These are phyloP conservation scores for Daldinia caldariorum DNA, from an alignment of 495 filamentous ascomycete species.

Conservation along the genomic window DNA sequence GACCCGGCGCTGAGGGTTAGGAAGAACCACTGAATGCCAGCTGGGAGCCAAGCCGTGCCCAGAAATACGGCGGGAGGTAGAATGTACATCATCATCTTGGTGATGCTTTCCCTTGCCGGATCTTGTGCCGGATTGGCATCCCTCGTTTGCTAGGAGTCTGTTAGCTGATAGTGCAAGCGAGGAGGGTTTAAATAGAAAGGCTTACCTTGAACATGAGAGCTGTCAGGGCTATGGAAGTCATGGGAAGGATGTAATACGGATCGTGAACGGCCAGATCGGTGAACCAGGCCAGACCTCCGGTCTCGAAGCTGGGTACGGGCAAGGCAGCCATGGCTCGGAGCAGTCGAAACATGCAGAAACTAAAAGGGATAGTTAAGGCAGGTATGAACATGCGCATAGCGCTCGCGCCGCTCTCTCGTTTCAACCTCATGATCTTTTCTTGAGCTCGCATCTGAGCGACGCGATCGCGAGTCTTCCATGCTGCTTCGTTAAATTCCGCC, in stretches of 20 bases:
- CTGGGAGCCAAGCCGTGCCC: constrained; percentile 72
- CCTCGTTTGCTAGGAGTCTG: constrained; percentile 45
- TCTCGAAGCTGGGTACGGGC: constrained; percentile 80
- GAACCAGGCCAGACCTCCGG: constrained; percentile 79
- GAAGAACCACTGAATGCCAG: constrained; percentile 79
- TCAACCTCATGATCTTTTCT: constrained; percentile 59
- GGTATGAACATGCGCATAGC: constrained; percentile 64
- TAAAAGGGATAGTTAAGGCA: constrained; percentile 73
- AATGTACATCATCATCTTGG: constrained; percentile 62
- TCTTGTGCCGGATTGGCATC: constrained; percentile 46
- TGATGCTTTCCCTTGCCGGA: constrained; percentile 52
- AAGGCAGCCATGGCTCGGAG: constrained; percentile 75
- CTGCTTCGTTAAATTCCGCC: constrained; percentile 59
- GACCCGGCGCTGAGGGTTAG: constrained; percentile 64
- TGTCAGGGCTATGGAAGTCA: constrained; percentile 52
- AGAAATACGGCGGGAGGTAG: constrained; percentile 70
- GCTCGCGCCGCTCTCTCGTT: constrained; percentile 64
- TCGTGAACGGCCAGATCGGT: constrained; percentile 80
- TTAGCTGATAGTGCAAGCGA: constrained; percentile 38
- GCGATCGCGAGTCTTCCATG: constrained; percentile 51
- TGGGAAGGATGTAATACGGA: constrained; percentile 78
- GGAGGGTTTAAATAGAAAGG: constrained; percentile 21
- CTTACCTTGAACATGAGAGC: constrained; percentile 63
- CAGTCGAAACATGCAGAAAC: constrained; percentile 82
- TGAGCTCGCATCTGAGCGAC: constrained; percentile 53